A percentile compares a stretch with the other conserved stretches of the same genome.
phyloP scores from a whole-genome alignment of 345 rosid species.

The Citrus inodora region DNA sequence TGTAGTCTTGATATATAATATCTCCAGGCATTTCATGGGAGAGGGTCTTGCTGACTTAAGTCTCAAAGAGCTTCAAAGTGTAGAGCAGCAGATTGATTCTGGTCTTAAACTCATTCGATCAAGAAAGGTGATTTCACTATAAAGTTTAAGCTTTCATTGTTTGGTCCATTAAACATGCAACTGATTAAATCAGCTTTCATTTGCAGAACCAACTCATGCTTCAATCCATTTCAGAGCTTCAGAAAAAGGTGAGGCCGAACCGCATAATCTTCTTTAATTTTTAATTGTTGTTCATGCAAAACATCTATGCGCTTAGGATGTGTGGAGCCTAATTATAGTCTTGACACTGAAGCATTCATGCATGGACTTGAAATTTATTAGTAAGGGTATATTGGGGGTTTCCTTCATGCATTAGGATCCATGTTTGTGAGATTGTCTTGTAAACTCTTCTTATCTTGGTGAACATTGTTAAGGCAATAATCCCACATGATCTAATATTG shows the following conservation, averaged over 20 bases:
- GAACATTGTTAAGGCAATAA: too few relatives aligned
- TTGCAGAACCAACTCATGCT: conserved; percentile 77
- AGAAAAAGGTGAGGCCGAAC: conserved; percentile 57
- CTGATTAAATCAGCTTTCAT: conserved; percentile 1
- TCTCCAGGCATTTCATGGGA: conserved; percentile 80
- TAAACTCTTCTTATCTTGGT: too few relatives aligned
- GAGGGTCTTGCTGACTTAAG: conserved; percentile 73
- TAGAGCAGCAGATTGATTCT: conserved; percentile 80
- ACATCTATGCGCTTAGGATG: too few relatives aligned
- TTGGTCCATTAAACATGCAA: neutral
- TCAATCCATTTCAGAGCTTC: conserved; percentile 79
- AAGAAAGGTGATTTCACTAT: conserved; percentile 46
- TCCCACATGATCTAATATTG: too few relatives aligned
- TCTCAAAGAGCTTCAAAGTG: conserved; percentile 69
- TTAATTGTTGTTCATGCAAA: too few relatives aligned
- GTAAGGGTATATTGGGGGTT: too few relatives aligned
- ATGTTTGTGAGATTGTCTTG: too few relatives aligned
- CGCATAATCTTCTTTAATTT: neutral
- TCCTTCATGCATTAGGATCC: too few relatives aligned
- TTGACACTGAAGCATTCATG: too few relatives aligned
- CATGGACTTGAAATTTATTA: too few relatives aligned
- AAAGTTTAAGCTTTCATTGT: too few relatives aligned
- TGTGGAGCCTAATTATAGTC: too few relatives aligned
- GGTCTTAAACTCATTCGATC: conserved; percentile 70
- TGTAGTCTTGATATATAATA: neutral